A percentile compares a stretch with the other conserved stretches of the same genome.
phyloP scores from a whole-genome alignment of 768 basidiomycete genomes.

The Auricularia heimuer region DNA sequence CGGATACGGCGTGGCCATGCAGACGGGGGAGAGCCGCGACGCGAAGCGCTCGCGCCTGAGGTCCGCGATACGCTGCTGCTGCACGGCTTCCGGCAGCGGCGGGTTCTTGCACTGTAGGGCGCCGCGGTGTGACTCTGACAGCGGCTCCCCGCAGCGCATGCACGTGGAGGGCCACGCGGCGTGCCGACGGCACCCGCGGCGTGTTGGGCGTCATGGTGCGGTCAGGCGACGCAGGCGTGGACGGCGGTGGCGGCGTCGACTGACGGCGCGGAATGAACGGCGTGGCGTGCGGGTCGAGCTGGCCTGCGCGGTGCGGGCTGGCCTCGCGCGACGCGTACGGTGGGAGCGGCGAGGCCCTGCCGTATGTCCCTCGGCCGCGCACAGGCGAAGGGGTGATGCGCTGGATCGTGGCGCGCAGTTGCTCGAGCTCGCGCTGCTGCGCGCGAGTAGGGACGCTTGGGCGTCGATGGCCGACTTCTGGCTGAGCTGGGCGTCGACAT shows the following conservation, averaged over 20 bases:
- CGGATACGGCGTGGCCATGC: background rate
- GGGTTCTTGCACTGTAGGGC: too few species aligned
- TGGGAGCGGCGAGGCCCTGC: background rate
- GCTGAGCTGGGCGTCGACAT: background rate
- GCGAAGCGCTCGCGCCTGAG: too few species aligned
- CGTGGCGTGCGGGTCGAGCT: background rate
- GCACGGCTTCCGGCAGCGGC: too few species aligned
- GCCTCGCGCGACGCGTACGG: background rate
- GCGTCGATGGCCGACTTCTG: background rate
- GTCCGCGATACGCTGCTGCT: too few species aligned
- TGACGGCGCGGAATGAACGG: background rate
- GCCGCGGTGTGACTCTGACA: too few species aligned
- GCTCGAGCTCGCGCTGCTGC: background rate
- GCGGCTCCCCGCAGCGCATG: too few species aligned
- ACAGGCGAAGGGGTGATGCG: background rate
- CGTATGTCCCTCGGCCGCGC: background rate
- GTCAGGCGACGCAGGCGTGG: background rate
- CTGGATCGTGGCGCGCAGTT: background rate
- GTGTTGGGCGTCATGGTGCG: background rate
- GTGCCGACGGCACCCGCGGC: background rate
- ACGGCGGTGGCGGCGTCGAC: background rate
- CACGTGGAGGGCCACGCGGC: background rate
- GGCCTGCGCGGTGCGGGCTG: background rate
- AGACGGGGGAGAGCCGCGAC: too few species aligned
- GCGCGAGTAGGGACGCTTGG: background rate